Evolutionary conservation across 1,284 basidiomycete genomes (phyloP).

Genomic region (Nidula niveotomentosa): DNA sequence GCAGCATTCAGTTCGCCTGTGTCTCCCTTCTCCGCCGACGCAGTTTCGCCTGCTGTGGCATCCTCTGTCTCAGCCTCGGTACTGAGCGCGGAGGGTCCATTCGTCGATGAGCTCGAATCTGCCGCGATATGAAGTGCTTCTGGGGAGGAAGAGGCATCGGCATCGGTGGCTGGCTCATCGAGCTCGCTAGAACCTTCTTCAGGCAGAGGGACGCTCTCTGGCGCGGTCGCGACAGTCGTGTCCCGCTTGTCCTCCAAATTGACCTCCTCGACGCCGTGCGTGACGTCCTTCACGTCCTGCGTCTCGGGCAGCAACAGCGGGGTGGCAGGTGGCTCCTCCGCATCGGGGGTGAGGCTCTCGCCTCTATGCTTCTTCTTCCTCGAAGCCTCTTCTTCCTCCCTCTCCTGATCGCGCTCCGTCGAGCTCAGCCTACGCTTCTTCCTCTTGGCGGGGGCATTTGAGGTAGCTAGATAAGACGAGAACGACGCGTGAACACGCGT

Average conservation of each 20-base stretch:
- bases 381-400: conserved; percentile 36
- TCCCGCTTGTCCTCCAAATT: conserved; percentile 47
- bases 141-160: conserved; percentile 5
- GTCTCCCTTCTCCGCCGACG: not conserved
- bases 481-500: conserved; percentile 11
- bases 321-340: conserved; percentile 15
- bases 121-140: not conserved
- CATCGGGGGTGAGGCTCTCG: conserved; percentile 18
- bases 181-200: conserved; percentile 36
- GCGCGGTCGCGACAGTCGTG: conserved; percentile 18
- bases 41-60: not conserved
- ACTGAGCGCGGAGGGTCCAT: not conserved
- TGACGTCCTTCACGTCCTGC: conserved; percentile 66
- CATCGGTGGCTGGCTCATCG: conserved; percentile 17
- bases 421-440: conserved; percentile 64
- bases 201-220: conserved; percentile 55
- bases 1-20: not conserved
- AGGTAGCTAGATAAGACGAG: conserved; percentile 51
- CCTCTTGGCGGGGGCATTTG: conserved; percentile 66
- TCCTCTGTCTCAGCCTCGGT: not conserved
- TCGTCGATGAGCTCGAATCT: not conserved
- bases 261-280: conserved; percentile 66
- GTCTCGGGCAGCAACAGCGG: conserved; percentile 29
- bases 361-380: conserved; percentile 45
- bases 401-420: conserved; percentile 42